A percentile compares a stretch with the other conserved stretches of the same genome.
Conservation (phyloP, 2,329 filamentous ascomycete genomes). For the Beauveria scarabaeidicola region DNA sequence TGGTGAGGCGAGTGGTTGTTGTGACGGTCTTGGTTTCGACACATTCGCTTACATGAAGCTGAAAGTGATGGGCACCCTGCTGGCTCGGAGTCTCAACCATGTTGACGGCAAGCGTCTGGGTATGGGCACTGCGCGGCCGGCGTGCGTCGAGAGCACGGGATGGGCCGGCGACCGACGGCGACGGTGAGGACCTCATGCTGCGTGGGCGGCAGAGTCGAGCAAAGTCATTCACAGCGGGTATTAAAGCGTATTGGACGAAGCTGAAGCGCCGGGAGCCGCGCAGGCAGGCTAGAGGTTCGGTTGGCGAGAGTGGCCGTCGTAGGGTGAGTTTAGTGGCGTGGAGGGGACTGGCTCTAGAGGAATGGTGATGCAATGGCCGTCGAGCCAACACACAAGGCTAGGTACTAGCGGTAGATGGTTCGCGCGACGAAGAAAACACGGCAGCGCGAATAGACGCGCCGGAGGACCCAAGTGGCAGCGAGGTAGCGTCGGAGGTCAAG, state of each 20-base stretch:
- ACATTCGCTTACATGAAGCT: slow-evolving; percentile 55
- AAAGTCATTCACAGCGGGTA: neutral
- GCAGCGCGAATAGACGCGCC: neutral
- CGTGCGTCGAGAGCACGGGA: slow-evolving; percentile 30
- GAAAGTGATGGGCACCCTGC: slow-evolving; percentile 31
- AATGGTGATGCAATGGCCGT: neutral
- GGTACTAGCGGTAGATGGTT: neutral
- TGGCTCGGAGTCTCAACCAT: slow-evolving; percentile 33
- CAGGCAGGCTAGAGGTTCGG: neutral
- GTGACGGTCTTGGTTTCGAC: slow-evolving; percentile 69
- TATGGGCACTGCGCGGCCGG: slow-evolving; percentile 25
- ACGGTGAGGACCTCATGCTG: slow-evolving; percentile 31
- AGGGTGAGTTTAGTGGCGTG: neutral
- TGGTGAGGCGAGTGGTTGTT: slow-evolving; percentile 84
- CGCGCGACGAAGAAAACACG: neutral
- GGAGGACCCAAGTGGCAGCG: neutral
- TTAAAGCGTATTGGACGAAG: neutral
- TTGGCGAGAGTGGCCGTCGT: neutral
- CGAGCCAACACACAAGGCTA: neutral
- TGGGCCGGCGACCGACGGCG: slow-evolving; percentile 15
- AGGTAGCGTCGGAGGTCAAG: neutral
- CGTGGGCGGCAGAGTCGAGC: neutral
- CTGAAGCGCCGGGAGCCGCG: neutral
- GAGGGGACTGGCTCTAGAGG: neutral
- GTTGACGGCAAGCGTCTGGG: slow-evolving; percentile 39